Conservation (phyloP, 495 filamentous ascomycete species). For the Halenospora varia region DNA sequence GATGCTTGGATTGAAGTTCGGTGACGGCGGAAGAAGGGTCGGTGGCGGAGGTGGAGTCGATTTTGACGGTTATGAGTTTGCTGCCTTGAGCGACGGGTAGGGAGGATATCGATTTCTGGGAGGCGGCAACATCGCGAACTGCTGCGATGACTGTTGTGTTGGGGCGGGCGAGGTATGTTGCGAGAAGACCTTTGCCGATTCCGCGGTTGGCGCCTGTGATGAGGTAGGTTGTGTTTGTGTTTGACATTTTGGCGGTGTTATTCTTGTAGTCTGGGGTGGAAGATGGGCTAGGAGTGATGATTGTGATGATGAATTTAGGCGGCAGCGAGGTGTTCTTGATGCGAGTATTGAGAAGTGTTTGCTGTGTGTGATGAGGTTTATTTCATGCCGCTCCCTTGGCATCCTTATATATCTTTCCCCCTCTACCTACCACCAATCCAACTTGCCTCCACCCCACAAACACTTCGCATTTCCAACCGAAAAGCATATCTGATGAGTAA, state of each 20-base stretch:
- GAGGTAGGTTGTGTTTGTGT: conserved; percentile 19
- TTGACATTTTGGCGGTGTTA: neutral
- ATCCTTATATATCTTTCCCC: too few relatives aligned
- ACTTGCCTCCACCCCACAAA: too few relatives aligned
- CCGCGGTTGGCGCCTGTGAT: conserved; percentile 42
- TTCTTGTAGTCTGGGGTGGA: too few relatives aligned
- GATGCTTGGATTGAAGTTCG: conserved; percentile 25
- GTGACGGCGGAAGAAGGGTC: conserved; percentile 29
- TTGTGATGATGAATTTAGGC: too few relatives aligned
- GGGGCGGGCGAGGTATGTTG: conserved; percentile 35
- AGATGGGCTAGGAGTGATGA: too few relatives aligned
- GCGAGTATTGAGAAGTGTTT: too few relatives aligned
- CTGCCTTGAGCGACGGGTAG: conserved; percentile 31
- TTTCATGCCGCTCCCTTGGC: too few relatives aligned
- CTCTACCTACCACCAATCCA: too few relatives aligned
- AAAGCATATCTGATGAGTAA: too few relatives aligned
- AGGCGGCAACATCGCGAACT: conserved; percentile 31
- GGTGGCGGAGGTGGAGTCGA: conserved; percentile 34
- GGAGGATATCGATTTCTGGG: conserved; percentile 22
- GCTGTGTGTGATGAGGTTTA: too few relatives aligned
- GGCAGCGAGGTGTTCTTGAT: too few relatives aligned
- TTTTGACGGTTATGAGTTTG: conserved; percentile 36
- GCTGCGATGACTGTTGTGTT: conserved; percentile 45
- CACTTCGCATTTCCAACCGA: too few relatives aligned
- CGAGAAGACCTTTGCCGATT: conserved; percentile 40